phyloP scores from a whole-genome alignment of 305 asterid genomes.

The Fraxinus greggii region DNA sequence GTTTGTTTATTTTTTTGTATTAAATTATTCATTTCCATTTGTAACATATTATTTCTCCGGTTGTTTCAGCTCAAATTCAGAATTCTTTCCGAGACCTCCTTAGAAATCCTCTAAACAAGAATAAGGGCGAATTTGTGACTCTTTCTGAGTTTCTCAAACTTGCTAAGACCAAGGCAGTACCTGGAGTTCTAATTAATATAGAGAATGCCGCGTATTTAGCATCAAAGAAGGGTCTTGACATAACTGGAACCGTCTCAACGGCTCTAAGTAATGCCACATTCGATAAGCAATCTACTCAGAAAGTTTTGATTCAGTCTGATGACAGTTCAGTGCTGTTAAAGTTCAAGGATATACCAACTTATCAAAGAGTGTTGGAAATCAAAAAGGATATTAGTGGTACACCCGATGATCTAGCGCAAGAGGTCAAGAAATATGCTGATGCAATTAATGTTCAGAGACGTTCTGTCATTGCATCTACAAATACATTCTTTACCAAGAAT shows the following conservation, averaged over 20 bases:
- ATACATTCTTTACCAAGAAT: conserved; percentile 41
- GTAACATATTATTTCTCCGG: not conserved
- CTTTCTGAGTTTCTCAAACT: conserved; percentile 75
- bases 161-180: conserved; percentile 54
- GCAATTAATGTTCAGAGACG: conserved; percentile 58
- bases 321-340: conserved; percentile 67
- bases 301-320: conserved; percentile 72
- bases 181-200: conserved; percentile 60
- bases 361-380: conserved; percentile 59
- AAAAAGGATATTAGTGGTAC: conserved; percentile 46
- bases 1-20: not conserved
- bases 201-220: conserved; percentile 84
- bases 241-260: conserved; percentile 52
- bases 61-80: conserved; percentile 66
- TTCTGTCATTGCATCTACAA: conserved; percentile 39
- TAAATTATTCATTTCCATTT: not conserved
- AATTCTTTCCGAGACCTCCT: conserved; percentile 36
- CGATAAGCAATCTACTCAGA: conserved; percentile 59
- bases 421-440: conserved; percentile 77
- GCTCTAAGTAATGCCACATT: conserved; percentile 65
- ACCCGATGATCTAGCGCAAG: conserved; percentile 44
- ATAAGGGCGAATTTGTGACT: conserved; percentile 69
- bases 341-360: conserved; percentile 53
- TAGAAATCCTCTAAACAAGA: conserved; percentile 74
- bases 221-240: conserved; percentile 61